Conservation (phyloP, 2,329 filamentous ascomycete genomes). For the Grosmannia huntii region DNA sequence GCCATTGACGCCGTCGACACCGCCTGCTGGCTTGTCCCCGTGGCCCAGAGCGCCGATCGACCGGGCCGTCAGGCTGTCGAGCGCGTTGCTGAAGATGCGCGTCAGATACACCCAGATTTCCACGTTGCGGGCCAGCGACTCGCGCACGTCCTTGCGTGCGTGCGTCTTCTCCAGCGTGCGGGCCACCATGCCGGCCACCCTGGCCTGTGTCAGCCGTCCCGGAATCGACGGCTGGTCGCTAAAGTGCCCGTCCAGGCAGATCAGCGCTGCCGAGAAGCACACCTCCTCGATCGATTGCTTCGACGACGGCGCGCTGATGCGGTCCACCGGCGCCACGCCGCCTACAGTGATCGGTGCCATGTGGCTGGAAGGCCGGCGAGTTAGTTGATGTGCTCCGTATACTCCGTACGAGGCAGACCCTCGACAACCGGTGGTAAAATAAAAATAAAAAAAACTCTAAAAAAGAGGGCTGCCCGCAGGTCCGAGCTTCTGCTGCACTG, state of each 20-base stretch:
- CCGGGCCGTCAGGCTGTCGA: conserved; percentile 46
- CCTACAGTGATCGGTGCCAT: conserved; percentile 14
- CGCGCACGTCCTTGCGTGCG: conserved; percentile 47
- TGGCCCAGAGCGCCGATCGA: conserved; percentile 38
- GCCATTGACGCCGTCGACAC: neutral
- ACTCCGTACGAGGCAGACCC: neutral
- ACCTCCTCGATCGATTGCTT: conserved; percentile 49
- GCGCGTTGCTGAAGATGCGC: conserved; percentile 46
- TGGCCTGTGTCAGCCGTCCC: conserved; percentile 40
- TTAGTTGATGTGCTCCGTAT: neutral
- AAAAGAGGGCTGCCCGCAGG: neutral
- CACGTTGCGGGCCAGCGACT: conserved; percentile 48
- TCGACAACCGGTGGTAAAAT: neutral
- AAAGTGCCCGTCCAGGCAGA: conserved; percentile 50
- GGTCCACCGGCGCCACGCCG: conserved; percentile 12
- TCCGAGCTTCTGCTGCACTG: too few species aligned
- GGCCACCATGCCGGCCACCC: conserved; percentile 43
- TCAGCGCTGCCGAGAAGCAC: conserved; percentile 46
- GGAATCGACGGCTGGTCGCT: conserved; percentile 39
- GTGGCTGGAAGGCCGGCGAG: neutral
- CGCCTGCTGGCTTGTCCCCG: conserved; percentile 29
- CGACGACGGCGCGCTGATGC: conserved; percentile 13
- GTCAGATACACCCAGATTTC: conserved; percentile 54
- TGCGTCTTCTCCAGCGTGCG: conserved; percentile 53
- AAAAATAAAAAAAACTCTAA: too few species aligned